These are phyloP conservation scores for Penicillium occitanis DNA, from an alignment of 2,329 filamentous ascomycete species.

Conservation along the genomic window DNA sequence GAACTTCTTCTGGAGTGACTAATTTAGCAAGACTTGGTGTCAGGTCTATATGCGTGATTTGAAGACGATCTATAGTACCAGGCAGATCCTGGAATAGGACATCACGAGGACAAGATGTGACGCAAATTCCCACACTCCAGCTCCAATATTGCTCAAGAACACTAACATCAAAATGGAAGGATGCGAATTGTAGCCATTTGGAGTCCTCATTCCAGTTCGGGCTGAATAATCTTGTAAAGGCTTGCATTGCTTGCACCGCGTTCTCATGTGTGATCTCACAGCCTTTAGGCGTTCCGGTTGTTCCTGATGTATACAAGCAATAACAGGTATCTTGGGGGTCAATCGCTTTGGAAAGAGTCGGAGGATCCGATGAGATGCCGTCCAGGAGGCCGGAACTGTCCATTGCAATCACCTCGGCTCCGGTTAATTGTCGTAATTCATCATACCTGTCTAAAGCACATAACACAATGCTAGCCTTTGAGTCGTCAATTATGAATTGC, in stretches of 20 bases:
- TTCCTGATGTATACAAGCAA: conserved; percentile 84
- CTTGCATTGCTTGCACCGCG: conserved; percentile 82
- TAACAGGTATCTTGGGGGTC: conserved; percentile 66
- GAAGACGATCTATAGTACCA: conserved; percentile 66
- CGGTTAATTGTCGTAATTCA: conserved; percentile 37
- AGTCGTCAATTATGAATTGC: conserved; percentile 75
- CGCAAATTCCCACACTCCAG: conserved; percentile 84
- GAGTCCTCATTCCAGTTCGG: conserved; percentile 72
- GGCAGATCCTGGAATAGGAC: conserved; percentile 81
- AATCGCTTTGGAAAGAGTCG: conserved; percentile 36
- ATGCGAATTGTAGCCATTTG: conserved; percentile 88
- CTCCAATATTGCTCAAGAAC: conserved; percentile 94
- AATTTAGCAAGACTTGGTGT: conserved; percentile 83
- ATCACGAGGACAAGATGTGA: conserved; percentile 79
- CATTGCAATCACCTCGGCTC: conserved; percentile 48
- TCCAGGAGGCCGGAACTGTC: conserved; percentile 42
- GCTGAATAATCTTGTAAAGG: conserved; percentile 75
- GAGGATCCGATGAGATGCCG: conserved; percentile 36
- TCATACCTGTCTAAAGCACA: conserved; percentile 51
- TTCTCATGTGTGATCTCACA: conserved; percentile 89
- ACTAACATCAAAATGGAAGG: conserved; percentile 91
- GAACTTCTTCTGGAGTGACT: conserved; percentile 75
- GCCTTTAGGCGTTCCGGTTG: conserved; percentile 82
- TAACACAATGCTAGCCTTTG: conserved; percentile 63
- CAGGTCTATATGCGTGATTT: conserved; percentile 86